phyloP scores from a whole-genome alignment of 495 filamentous ascomycete genomes.

The Lindgomyces ingoldianus region DNA sequence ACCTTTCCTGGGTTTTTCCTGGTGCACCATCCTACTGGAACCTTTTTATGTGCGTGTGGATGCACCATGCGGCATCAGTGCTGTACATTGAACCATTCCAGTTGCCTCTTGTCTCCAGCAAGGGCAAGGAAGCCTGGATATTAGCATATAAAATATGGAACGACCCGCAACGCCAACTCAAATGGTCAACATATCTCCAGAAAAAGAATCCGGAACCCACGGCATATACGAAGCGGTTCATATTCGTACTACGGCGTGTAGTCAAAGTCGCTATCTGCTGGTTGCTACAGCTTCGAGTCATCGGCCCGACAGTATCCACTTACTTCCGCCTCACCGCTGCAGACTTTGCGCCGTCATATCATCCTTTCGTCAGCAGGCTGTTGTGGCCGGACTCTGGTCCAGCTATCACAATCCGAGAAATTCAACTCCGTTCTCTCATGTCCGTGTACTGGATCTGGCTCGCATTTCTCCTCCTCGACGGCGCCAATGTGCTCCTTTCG shows the following conservation, averaged over 20 bases:
- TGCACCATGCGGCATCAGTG: slow-evolving; percentile 4
- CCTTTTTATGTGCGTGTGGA: slow-evolving; percentile 9
- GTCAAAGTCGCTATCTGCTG: background rate
- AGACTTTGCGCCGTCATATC: background rate
- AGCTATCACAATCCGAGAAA: background rate
- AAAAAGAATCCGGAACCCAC: background rate
- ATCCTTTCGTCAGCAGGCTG: background rate
- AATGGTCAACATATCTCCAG: background rate
- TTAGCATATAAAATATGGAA: slow-evolving; percentile 11
- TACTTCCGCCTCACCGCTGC: background rate
- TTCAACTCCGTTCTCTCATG: slow-evolving; percentile 1
- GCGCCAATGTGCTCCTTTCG: background rate
- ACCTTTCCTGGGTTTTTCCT: background rate
- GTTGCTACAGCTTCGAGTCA: background rate
- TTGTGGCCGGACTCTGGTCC: background rate
- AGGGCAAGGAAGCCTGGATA: background rate
- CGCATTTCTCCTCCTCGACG: slow-evolving; percentile 4
- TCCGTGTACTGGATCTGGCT: slow-evolving; percentile 19
- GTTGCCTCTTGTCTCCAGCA: background rate
- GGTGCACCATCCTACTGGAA: background rate
- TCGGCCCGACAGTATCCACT: background rate
- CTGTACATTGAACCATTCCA: slow-evolving; percentile 1
- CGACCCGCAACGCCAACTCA: background rate
- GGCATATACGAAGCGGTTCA: background rate
- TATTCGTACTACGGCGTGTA: background rate